Percentiles rank a stretch among this genome's conserved stretches.
Conservation (phyloP, 306 rosid genomes). For the Abrus precatorius region DNA sequence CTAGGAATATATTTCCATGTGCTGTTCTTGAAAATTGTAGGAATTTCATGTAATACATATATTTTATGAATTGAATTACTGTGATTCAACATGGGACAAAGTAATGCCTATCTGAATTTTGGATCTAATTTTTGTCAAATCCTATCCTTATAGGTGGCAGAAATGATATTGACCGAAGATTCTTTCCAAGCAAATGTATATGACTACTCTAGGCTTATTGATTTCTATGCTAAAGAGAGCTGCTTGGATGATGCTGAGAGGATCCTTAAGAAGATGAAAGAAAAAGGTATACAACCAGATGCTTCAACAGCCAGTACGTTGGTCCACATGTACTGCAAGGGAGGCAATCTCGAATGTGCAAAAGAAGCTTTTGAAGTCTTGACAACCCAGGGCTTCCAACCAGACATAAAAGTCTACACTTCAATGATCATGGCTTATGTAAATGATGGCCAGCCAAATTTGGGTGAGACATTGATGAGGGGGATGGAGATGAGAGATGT, state of each 20-base stretch:
- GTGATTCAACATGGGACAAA: conserved; percentile 18
- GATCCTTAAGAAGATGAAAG: conserved; percentile 74
- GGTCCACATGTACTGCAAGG: conserved; percentile 88
- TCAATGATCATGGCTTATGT: conserved; percentile 79
- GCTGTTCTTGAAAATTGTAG: conserved; percentile 24
- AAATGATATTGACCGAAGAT: conserved; percentile 71
- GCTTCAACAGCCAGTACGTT: conserved; percentile 58
- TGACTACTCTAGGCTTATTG: conserved; percentile 84
- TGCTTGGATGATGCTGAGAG: conserved; percentile 78
- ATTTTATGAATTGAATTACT: neutral
- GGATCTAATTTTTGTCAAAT: conserved; percentile 46
- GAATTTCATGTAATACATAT: conserved; percentile 39
- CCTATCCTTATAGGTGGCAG: conserved; percentile 75
- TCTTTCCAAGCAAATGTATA: conserved; percentile 74
- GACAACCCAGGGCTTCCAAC: conserved; percentile 74
- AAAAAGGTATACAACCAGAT: conserved; percentile 69
- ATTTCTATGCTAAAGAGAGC: conserved; percentile 71
- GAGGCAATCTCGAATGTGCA: conserved; percentile 71
- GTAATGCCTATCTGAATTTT: conserved; percentile 19
- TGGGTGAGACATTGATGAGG: conserved; percentile 63
- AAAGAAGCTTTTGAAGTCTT: conserved; percentile 70
- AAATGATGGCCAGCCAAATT: conserved; percentile 66
- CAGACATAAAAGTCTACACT: conserved; percentile 66
- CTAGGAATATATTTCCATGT: conserved; percentile 3
- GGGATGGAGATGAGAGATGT: conserved; percentile 74